These are phyloP conservation scores for Monosporascus sp. DNA, from an alignment of 2,329 filamentous ascomycete species.

Conservation along the genomic window DNA sequence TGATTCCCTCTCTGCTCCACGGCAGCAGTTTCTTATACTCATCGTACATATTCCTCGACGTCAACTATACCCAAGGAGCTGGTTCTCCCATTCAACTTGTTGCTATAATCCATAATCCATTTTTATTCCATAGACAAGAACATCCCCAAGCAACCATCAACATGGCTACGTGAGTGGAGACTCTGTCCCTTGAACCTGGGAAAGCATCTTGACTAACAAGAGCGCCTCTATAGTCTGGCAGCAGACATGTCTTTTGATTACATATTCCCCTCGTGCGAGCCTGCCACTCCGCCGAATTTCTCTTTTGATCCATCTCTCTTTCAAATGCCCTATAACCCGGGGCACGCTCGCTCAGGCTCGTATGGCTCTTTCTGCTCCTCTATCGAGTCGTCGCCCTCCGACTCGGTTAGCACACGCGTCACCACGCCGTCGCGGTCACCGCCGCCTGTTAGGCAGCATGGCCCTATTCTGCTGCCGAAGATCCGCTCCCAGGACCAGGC, in stretches of 20 bases:
- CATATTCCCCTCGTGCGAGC: conserved; percentile 49
- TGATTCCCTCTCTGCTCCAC: conserved; percentile 21
- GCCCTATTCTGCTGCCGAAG: conserved; percentile 76
- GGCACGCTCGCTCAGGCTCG: conserved; percentile 59
- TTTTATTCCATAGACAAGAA: conserved; percentile 24
- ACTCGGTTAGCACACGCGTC: conserved; percentile 62
- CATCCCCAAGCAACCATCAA: conserved; percentile 17
- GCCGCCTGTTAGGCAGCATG: conserved; percentile 72
- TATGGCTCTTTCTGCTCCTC: conserved; percentile 62
- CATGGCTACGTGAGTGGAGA: conserved; percentile 39
- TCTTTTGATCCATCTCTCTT: conserved; percentile 53
- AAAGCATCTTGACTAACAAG: conserved; percentile 22
- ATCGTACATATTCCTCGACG: conserved; percentile 13
- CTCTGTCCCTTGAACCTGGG: conserved; percentile 2
- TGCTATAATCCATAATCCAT: conserved; percentile 24
- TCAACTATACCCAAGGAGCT: conserved; percentile 20
- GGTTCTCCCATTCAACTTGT: conserved; percentile 22
- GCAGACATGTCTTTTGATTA: conserved; percentile 59
- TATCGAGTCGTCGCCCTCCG: conserved; percentile 56
- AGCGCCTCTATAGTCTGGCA: conserved; percentile 46
- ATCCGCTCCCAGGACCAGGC: conserved; percentile 81
- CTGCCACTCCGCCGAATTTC: conserved; percentile 46
- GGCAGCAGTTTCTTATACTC: conserved; percentile 9
- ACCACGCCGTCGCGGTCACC: conserved; percentile 62
- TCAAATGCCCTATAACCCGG: conserved; percentile 47